Evolutionary conservation across 2,329 filamentous ascomycete genomes (phyloP).

Genomic region (Penicillium sp.): DNA sequence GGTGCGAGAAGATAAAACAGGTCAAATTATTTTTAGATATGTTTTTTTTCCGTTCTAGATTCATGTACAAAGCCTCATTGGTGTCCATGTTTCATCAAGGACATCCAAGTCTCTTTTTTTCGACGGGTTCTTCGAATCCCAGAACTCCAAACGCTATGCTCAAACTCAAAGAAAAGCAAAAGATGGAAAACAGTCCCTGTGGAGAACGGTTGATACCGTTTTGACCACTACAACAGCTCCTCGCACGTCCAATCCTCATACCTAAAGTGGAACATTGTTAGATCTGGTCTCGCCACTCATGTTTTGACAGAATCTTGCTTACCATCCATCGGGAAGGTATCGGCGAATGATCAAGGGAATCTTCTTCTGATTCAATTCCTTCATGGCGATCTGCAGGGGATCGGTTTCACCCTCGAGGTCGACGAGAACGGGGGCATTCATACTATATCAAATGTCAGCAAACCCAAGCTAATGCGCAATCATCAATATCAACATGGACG

Average conservation of each 20-base stretch:
- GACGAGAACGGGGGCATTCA: slow-evolving; percentile 95
- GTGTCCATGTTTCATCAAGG: slow-evolving; percentile 15
- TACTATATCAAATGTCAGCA: slow-evolving; percentile 55
- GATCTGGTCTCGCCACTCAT: slow-evolving; percentile 8
- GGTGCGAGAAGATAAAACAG: slow-evolving; percentile 9
- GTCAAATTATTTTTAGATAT: slow-evolving; percentile 17
- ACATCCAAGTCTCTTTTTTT: slow-evolving; percentile 18
- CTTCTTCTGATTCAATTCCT: slow-evolving; percentile 97
- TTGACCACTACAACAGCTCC: slow-evolving; percentile 65
- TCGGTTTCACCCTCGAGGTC: slow-evolving; percentile 97
- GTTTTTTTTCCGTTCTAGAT: slow-evolving; percentile 22
- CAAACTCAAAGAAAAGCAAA: slow-evolving; percentile 25
- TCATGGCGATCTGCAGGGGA: slow-evolving; percentile 93
- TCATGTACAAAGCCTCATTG: slow-evolving; percentile 19
- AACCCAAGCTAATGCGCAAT: slow-evolving; percentile 65
- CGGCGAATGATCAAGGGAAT: slow-evolving; percentile 92
- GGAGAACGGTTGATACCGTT: slow-evolving; percentile 12
- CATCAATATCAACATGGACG: slow-evolving; percentile 57
- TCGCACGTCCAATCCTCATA: slow-evolving; percentile 99
- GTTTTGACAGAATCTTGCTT: slow-evolving; percentile 44
- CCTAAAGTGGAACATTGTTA: slow-evolving; percentile 46
- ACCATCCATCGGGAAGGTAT: slow-evolving; percentile 96
- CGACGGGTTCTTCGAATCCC: slow-evolving; percentile 28
- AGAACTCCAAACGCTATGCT: slow-evolving; percentile 46
- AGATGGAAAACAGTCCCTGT: slow-evolving; percentile 19